These are phyloP conservation scores for Triticum monococcum DNA, from an alignment of 176 grass and related monocot species.

Conservation along the genomic window DNA sequence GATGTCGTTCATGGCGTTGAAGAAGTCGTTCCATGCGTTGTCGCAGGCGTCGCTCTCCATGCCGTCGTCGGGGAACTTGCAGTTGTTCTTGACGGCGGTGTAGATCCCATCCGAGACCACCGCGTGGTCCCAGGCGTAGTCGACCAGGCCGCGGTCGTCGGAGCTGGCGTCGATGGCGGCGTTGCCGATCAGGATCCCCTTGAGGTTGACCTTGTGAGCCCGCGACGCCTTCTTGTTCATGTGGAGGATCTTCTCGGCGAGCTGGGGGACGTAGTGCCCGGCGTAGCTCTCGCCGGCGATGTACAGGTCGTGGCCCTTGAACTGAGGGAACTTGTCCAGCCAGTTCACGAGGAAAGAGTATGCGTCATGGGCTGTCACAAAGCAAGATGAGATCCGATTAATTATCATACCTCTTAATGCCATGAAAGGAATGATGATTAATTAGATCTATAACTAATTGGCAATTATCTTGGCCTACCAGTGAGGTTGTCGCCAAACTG, in stretches of 20 bases:
- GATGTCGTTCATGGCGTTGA: constrained; percentile 50
- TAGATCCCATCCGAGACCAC: constrained; percentile 79
- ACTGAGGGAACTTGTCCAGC: constrained; percentile 87
- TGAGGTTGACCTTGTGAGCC: constrained; percentile 66
- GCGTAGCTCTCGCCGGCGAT: constrained; percentile 86
- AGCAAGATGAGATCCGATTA: neutral
- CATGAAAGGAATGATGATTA: neutral
- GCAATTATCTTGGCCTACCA: constrained; percentile 33
- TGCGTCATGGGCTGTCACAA: constrained; percentile 54
- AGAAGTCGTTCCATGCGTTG: constrained; percentile 44
- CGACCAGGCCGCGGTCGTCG: constrained; percentile 61
- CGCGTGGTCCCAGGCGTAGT: constrained; percentile 91
- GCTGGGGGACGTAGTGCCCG: constrained; percentile 85
- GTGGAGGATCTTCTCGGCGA: constrained; percentile 64
- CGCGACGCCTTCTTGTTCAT: constrained; percentile 41
- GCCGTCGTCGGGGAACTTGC: constrained; percentile 53
- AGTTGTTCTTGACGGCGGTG: constrained; percentile 42
- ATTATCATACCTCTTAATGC: neutral
- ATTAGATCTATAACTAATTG: neutral
- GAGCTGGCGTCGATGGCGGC: constrained; percentile 65
- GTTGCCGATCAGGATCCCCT: constrained; percentile 96
- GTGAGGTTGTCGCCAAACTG: constrained; percentile 70
- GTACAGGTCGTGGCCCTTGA: constrained; percentile 75
- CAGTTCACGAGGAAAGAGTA: constrained; percentile 86
- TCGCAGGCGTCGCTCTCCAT: constrained; percentile 18